Base-by-base conservation (phyloP, 192 early-diverging fungal species). In the Linnemannia zychae region DNA sequence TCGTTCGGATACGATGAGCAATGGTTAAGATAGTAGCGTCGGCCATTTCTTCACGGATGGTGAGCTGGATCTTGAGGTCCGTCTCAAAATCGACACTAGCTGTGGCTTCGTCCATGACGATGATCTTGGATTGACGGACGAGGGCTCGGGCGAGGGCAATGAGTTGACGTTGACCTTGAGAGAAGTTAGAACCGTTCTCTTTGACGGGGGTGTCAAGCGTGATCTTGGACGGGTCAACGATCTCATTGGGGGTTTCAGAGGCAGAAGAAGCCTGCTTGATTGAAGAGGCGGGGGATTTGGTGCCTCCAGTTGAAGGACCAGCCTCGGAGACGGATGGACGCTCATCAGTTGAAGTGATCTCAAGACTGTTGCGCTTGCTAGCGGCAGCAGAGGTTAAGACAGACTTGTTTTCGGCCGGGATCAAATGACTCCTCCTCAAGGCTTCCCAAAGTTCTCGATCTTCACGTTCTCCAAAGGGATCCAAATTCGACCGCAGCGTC, bases 51-150 rank as follows among this genome's bases (percentile, higher is more conserved):
- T 92, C 87, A 38, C 96, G 92, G 67, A 99, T 97, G 0, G 97
- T 96, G 18, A 79, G 78, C 90, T 99, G 97, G 80, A 98, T 97
- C 48, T 88, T 90, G n/a, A 88, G 81, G 80, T 99, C 97, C 0
- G 96, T 97, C 37, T 93, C 91, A 78, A 92, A 93, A 76, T 99
- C 97, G 3, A 99, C 95, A 1, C 92, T 92, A 12, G 97, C 98
- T 0, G 98, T 98, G 1, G 97, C 97, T 82, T 97, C 97, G 78
- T 97, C 95, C 90, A 97, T 90, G 37, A 97, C 89, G 48, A 97
- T 92, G 24, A 96, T 72, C 65, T 87, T 87, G 65, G 89, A 87
- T 13, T 89, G 86, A 50, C 94, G 91, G 9, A 96, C 88, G 20
- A 96, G 79, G 0, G 95, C 95, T 16, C 95, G 91, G 0, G 95